Conservation (phyloP, 2,329 filamentous ascomycete genomes). For the Cladosporium halotolerans region DNA sequence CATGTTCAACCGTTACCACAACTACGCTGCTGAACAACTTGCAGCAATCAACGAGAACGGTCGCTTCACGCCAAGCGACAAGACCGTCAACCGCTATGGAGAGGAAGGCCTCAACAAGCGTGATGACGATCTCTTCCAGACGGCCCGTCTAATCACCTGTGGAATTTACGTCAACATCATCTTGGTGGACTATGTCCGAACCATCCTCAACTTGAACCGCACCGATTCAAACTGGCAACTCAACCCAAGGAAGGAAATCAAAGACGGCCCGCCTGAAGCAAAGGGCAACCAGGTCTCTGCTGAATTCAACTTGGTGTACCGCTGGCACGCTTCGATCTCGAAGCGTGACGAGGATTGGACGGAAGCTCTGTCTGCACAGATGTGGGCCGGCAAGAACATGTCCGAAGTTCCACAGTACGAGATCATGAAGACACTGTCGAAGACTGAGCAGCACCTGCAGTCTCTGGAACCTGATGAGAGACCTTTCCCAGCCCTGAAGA, state of each 20-base stretch:
- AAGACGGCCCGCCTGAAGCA: constrained; percentile 30
- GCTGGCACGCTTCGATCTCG: constrained; percentile 44
- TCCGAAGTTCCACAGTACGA: constrained; percentile 20
- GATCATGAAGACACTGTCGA: constrained; percentile 26
- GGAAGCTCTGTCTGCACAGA: constrained; percentile 31
- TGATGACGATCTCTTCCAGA: constrained; percentile 48
- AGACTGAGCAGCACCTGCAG: constrained; percentile 25
- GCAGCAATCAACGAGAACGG: constrained; percentile 80
- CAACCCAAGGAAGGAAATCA: constrained; percentile 37
- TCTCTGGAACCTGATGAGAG: constrained; percentile 26
- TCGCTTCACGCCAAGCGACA: constrained; percentile 66
- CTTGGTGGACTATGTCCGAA: constrained; percentile 48
- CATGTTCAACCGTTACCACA: constrained; percentile 72
- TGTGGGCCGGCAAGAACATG: constrained; percentile 18
- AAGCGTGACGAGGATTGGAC: constrained; percentile 42
- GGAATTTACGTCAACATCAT: constrained; percentile 50
- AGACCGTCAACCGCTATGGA: constrained; percentile 31
- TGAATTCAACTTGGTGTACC: constrained; percentile 50
- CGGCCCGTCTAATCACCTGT: constrained; percentile 46
- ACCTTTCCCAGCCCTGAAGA: constrained; percentile 28
- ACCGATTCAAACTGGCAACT: constrained; percentile 40
- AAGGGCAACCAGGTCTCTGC: constrained; percentile 47
- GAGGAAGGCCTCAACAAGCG: constrained; percentile 29
- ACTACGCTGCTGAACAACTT: constrained; percentile 72
- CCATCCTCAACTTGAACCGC: constrained; percentile 44